Base-by-base conservation (phyloP, 2,329 filamentous ascomycete species). In the Polytolypa hystricis region DNA sequence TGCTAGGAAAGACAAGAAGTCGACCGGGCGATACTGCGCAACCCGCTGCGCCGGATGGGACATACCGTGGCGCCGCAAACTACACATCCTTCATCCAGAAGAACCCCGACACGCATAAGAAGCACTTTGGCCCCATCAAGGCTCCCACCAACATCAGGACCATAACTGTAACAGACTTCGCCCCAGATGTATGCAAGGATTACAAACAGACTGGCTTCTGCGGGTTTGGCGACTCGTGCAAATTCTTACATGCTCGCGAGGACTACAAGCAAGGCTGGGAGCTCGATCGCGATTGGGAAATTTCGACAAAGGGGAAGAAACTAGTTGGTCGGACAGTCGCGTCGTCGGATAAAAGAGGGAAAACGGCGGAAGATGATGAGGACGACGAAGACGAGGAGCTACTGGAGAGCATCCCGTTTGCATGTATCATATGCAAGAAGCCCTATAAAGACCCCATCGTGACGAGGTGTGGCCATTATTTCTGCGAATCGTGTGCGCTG, bases 181-280 rank as follows among this genome's bases (percentile, higher is more conserved):
- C 83, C 0, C 85, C 89, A 0, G 89, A 96, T 47, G 83, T 93
- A 53, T 98, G 91, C 62, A 96, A 96, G 58, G 91, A 96, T 55
- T 91, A 84, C 60, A 89, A 89, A 48, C 73, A 83, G 50, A 91
- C 79, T 0, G 81, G 81, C 1, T 80, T 44, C 51, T 77, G 74
- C 48, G 77, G 78, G 2, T 82, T 79, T 45, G 80, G 82, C 18
- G 84, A 91, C 55, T 78, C 71, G 42, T 94, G 87, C 66, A 93
- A 77, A 47, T 79, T 74, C 53, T 55, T 77, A 12, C 75, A 79
- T 47, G 67, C 69, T 7, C 62, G 75, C 27, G 74, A 77, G 47
- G 72, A 76, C 50, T 78, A 77, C 50, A 85, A 89, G 49, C 81
- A 87, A 55, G 91, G 91, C 2, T 98, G 91, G 91, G 85, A 96